Percentiles rank a stretch among this genome's conserved stretches.
These are phyloP conservation scores for Sphaceloma murrayae DNA, from an alignment of 2,329 filamentous ascomycete species.

Conservation along the genomic window DNA sequence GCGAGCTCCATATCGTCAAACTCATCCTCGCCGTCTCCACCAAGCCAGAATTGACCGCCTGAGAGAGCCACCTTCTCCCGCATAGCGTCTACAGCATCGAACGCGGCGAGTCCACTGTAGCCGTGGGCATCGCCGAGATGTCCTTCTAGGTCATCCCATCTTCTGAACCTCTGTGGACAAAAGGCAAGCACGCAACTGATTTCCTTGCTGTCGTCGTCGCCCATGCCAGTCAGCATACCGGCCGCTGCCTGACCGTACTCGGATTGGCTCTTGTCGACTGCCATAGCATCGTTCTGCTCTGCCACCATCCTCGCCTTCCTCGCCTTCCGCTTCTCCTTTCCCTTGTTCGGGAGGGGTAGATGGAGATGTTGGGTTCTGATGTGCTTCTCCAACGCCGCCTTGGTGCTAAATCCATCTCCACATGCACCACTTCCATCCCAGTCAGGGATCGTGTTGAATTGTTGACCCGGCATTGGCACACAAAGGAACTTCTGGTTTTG, in stretches of 20 bases:
- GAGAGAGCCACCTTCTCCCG: slow-evolving; percentile 32
- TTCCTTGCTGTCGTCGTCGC: slow-evolving; percentile 43
- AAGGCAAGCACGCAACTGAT: slow-evolving; percentile 43
- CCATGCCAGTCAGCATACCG: slow-evolving; percentile 44
- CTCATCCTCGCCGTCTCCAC: slow-evolving; percentile 25
- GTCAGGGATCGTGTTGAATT: slow-evolving; percentile 44
- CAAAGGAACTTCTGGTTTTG: slow-evolving; percentile 69
- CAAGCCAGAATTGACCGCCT: slow-evolving; percentile 40
- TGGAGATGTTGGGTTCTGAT: slow-evolving; percentile 72
- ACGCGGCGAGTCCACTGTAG: slow-evolving; percentile 30
- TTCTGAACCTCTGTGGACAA: slow-evolving; percentile 48
- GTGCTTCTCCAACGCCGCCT: slow-evolving; percentile 72
- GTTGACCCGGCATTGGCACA: slow-evolving; percentile 56
- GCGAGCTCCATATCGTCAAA: slow-evolving; percentile 30
- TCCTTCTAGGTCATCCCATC: slow-evolving; percentile 48
- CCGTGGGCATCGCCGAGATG: slow-evolving; percentile 43
- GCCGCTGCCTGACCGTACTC: slow-evolving; percentile 6
- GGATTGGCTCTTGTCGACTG: slow-evolving; percentile 16
- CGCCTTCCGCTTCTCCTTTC: slow-evolving; percentile 31
- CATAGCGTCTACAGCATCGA: slow-evolving; percentile 27
- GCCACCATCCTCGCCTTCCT: slow-evolving; percentile 34
- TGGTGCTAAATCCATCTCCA: slow-evolving; percentile 64
- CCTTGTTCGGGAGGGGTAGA: slow-evolving; percentile 29
- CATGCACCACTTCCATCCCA: slow-evolving; percentile 65
- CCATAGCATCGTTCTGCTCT: slow-evolving; percentile 22